Percentiles rank a stretch among this genome's conserved stretches.
phyloP scores from a whole-genome alignment of 208 protist genomes.

The Wallacemonas sp. region DNA sequence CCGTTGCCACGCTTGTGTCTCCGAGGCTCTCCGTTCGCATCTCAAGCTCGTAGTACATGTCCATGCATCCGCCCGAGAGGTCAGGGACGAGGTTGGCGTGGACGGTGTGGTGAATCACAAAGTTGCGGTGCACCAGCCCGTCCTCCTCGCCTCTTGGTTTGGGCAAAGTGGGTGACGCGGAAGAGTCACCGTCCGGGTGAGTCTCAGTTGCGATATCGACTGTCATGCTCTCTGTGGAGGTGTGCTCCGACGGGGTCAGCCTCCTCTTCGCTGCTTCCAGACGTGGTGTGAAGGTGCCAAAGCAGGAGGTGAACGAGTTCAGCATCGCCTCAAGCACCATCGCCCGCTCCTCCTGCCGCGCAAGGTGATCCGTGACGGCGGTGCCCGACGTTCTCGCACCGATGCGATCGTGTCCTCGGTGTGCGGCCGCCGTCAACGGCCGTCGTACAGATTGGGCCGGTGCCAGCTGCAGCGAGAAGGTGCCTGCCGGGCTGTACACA shows the following conservation, averaged over 20 bases:
- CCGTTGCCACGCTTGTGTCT: not conserved
- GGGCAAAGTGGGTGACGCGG: too few relatives aligned
- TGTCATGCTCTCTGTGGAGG: not conserved
- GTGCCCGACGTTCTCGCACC: too few relatives aligned
- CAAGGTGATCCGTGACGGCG: not conserved
- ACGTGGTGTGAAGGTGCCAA: constrained; percentile 5
- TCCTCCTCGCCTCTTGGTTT: too few relatives aligned
- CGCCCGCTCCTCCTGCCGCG: constrained; percentile 1
- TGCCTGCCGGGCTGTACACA: constrained; percentile 43
- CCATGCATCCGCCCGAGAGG: not conserved
- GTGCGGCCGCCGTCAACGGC: constrained; percentile 3
- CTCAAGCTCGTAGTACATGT: constrained; percentile 15
- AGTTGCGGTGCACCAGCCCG: constrained; percentile 8
- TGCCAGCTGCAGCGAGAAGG: constrained; percentile 72
- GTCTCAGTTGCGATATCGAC: too few relatives aligned
- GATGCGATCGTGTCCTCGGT: not conserved
- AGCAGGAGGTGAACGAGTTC: constrained; percentile 7
- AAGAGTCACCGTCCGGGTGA: too few relatives aligned
- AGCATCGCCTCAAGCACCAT: constrained; percentile 4
- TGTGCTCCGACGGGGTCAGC: not conserved
- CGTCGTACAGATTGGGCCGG: constrained; percentile 9
- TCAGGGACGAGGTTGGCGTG: not conserved
- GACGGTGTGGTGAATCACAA: not conserved
- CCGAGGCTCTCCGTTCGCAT: not conserved
- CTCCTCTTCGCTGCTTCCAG: not conserved